A percentile compares a stretch with the other conserved stretches of the same genome.
These are phyloP conservation scores for Aureobasidium sp. DNA, from an alignment of 2,329 filamentous ascomycete species.

Conservation along the genomic window DNA sequence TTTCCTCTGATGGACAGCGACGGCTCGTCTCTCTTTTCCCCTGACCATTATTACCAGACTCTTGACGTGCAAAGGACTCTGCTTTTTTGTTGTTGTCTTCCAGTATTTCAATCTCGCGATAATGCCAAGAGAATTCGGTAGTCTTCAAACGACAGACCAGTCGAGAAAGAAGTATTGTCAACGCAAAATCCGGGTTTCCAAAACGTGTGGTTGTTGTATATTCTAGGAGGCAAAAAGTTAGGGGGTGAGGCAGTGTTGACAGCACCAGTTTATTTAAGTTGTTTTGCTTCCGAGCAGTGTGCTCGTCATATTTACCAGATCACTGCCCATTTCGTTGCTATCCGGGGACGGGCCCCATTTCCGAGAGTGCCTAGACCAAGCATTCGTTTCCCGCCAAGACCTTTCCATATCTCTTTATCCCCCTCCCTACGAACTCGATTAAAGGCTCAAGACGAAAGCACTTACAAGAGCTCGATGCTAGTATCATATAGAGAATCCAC, in stretches of 20 bases:
- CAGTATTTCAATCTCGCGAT: no score
- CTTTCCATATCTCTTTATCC: not conserved
- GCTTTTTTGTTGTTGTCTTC: no score
- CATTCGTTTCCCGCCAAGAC: not conserved
- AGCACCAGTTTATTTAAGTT: not conserved
- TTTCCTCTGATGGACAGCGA: no score
- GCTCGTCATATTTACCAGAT: not conserved
- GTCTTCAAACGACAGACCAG: not conserved
- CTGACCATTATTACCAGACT: no score
- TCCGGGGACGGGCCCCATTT: not conserved
- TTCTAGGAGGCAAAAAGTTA: not conserved
- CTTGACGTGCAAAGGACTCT: no score
- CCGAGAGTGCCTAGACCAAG: not conserved
- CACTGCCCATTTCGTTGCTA: not conserved
- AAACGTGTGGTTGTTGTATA: not conserved
- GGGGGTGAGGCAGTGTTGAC: not conserved
- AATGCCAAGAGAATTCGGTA: not conserved
- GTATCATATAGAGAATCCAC: no score
- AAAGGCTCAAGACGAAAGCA: not conserved
- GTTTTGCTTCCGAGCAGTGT: not conserved
- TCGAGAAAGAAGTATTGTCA: not conserved
- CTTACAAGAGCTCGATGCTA: not conserved
- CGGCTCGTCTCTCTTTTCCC: no score
- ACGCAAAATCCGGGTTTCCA: not conserved
- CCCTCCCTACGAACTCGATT: not conserved